These are phyloP conservation scores for Rhynchosporium graminicola DNA, from an alignment of 2,329 filamentous ascomycete genomes.

Conservation along the genomic window DNA sequence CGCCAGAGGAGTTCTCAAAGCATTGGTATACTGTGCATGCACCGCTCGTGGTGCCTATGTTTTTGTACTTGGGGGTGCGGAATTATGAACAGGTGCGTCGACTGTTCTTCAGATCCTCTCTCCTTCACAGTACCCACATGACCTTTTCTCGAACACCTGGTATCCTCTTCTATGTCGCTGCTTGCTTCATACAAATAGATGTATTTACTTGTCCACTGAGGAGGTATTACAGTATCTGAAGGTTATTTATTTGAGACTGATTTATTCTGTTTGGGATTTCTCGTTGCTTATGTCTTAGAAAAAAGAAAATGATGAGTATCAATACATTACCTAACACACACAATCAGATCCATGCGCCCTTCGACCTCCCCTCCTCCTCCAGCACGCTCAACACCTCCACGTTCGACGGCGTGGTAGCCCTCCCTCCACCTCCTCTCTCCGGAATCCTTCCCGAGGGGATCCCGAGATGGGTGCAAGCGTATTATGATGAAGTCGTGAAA, in stretches of 20 bases:
- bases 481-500: constrained; percentile 32
- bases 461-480: constrained; percentile 31
- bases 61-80: constrained; percentile 27
- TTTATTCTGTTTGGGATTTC: too few relatives aligned
- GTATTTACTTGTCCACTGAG: too few relatives aligned
- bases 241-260: too few relatives aligned
- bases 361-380: constrained; percentile 16
- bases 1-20: constrained; percentile 32
- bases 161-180: too few relatives aligned
- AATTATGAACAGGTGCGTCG: constrained; percentile 32
- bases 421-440: constrained; percentile 2
- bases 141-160: too few relatives aligned
- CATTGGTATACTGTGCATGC: constrained; percentile 34
- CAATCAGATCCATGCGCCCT: constrained; percentile 15
- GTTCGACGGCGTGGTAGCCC: constrained; percentile 25
- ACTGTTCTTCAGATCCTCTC: neutral
- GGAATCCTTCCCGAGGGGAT: neutral
- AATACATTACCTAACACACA: too few relatives aligned
- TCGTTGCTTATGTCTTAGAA: too few relatives aligned
- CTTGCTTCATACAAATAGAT: too few relatives aligned
- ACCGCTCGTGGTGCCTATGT: constrained; percentile 31
- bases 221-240: too few relatives aligned
- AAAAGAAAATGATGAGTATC: too few relatives aligned
- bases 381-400: neutral
- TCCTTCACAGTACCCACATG: neutral